Evolutionary conservation across 495 filamentous ascomycete species (phyloP).

Genomic region (Xylaria nigripes): DNA sequence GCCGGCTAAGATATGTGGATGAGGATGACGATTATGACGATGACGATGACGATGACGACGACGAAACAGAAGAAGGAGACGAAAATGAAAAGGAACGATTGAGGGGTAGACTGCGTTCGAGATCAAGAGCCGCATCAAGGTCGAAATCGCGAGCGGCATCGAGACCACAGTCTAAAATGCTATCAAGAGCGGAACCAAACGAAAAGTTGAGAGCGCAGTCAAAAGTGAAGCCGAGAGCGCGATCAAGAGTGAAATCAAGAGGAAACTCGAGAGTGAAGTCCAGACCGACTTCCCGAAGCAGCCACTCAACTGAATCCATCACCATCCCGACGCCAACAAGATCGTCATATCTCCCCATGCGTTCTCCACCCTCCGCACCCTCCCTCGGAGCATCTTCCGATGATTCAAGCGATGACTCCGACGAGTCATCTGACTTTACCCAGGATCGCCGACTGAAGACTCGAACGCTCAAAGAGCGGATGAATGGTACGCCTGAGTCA

Average conservation of each 20-base stretch:
- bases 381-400: constrained; percentile 30
- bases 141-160: constrained; percentile 17
- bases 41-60: constrained; percentile 16
- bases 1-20: constrained; percentile 19
- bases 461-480: constrained; percentile 14
- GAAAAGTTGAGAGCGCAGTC: constrained; percentile 18
- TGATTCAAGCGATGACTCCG: constrained; percentile 33
- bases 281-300: constrained; percentile 17
- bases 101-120: constrained; percentile 13
- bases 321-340: constrained; percentile 32
- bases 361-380: constrained; percentile 33
- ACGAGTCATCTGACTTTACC: constrained; percentile 29
- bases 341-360: constrained; percentile 28
- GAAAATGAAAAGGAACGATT: constrained; percentile 15
- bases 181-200: constrained; percentile 14
- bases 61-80: constrained; percentile 13
- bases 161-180: constrained; percentile 16
- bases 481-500: constrained; percentile 14
- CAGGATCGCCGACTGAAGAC: constrained; percentile 25
- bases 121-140: constrained; percentile 6
- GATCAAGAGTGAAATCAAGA: constrained; percentile 18
- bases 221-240: neutral
- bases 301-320: constrained; percentile 28
- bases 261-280: constrained; percentile 16
- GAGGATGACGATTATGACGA: constrained; percentile 19